Evolutionary conservation across 164 flowering plant species (phyloP).

Genomic region (Stephania cephalantha): DNA sequence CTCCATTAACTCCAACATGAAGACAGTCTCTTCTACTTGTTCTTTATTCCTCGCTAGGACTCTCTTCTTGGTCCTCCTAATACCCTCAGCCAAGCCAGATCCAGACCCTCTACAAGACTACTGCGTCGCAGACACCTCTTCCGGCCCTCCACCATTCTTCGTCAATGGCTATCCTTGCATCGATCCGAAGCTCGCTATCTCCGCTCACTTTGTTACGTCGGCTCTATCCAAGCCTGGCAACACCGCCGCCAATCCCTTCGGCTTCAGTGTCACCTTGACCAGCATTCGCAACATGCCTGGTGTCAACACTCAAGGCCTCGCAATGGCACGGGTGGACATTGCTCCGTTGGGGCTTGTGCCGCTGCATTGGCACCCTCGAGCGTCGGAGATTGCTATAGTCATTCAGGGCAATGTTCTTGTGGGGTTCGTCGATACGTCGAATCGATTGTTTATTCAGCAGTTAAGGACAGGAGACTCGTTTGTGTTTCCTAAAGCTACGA

Average conservation of each 20-base stretch:
- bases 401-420: conserved; percentile 37
- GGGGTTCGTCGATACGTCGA: conserved; percentile 56
- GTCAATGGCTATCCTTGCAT: conserved; percentile 53
- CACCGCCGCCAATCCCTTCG: conserved; percentile 32
- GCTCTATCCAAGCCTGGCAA: conserved; percentile 44
- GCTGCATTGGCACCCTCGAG: conserved; percentile 71
- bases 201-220: conserved; percentile 49
- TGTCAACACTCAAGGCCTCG: conserved; percentile 58
- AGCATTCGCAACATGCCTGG: conserved; percentile 47
- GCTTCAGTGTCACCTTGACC: conserved; percentile 49
- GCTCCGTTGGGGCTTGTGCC: conserved; percentile 42
- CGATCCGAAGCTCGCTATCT: conserved; percentile 30
- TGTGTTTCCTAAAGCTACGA: conserved; percentile 53
- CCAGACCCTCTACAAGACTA: conserved; percentile 63
- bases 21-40: background rate
- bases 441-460: conserved; percentile 31
- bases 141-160: conserved; percentile 14
- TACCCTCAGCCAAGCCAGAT: conserved; percentile 30
- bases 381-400: conserved; percentile 52
- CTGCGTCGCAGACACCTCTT: conserved; percentile 17
- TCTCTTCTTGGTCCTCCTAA: conserved; percentile 14
- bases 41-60: conserved; percentile 6
- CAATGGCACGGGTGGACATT: conserved; percentile 53
- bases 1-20: background rate
- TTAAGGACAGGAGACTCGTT: conserved; percentile 50